Evolutionary conservation across 345 rosid genomes (phyloP), one percentile per base, ranked within the genome.

Genomic region (Trapa incisa): DNA sequence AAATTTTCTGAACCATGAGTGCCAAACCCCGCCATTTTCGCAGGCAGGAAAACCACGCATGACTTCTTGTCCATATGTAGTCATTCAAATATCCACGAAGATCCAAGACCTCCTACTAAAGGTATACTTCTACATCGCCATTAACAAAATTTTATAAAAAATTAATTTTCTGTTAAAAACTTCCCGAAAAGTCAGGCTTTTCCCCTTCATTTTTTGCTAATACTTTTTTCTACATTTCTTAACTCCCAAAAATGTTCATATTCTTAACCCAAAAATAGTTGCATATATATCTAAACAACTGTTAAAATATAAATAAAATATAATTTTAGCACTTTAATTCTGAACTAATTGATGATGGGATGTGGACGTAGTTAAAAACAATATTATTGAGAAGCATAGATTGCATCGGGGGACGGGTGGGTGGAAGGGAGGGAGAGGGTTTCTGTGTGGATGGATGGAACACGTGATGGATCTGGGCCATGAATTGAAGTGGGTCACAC

Each of bases 31-130:
- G 0, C 29, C 0, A 42, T 45, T 54, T 37, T 38, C 62, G 75
- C 91, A 94, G 97, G 93, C 73, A 87, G 86, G 80, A 86, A 91
- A 85, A 80, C 96, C 75, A 84, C 89, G 37, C 93, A 87, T 58
- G 97, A 94, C 80, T 91, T 91, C 80, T 83, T 91, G 63, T 87
- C 99, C 65, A 87, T 94, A 74, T 83, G 85, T 89, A 83, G 81
- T 75, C 92, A 87, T 81, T 75, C 99, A 74, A 76, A 60, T n/a
- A 70, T 70, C 78, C 96, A 80, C 48, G 84, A 85, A 84, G 91
- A 94, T 84, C 96, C 87, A 72, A 86, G 80, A 33, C 82, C 88
- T 64, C 72, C 90, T 74, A 78, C 92, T 84, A 95, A 65, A 65
- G 67, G 67, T 65, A 42, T n/a, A 29, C 4, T 45, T 45, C 29